phyloP scores from a whole-genome alignment of 495 filamentous ascomycete species.

The Penicillium pulvis region DNA sequence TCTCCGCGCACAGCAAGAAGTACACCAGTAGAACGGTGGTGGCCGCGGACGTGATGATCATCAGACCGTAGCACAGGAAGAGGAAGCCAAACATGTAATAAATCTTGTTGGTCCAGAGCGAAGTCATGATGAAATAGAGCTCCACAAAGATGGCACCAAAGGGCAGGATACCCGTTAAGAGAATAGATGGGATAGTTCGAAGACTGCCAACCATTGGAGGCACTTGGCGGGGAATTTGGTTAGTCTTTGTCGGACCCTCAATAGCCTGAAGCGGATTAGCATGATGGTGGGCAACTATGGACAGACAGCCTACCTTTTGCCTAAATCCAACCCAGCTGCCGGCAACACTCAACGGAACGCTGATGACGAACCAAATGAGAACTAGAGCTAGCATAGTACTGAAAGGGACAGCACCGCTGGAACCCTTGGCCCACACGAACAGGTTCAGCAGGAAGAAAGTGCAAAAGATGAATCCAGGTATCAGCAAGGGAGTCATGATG shows the following conservation, averaged over 20 bases:
- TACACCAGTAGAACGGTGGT: slow-evolving; percentile 93
- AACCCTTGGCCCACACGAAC: slow-evolving; percentile 89
- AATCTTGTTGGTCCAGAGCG: slow-evolving; percentile 95
- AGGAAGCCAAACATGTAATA: slow-evolving; percentile 99
- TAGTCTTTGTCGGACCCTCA: slow-evolving; percentile 84
- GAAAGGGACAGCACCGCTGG: slow-evolving; percentile 93
- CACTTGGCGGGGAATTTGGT: slow-evolving; percentile 97
- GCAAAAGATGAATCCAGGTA: slow-evolving; percentile 84
- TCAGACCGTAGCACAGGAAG: slow-evolving; percentile 94
- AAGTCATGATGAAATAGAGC: slow-evolving; percentile 97
- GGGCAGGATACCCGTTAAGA: slow-evolving; percentile 86
- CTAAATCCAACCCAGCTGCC: slow-evolving; percentile 94
- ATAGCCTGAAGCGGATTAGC: slow-evolving; percentile 43
- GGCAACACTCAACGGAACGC: slow-evolving; percentile 83
- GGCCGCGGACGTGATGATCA: slow-evolving; percentile 93
- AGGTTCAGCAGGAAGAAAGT: slow-evolving; percentile 94
- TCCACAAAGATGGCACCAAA: slow-evolving; percentile 98
- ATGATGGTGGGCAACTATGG: neutral
- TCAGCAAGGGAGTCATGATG: slow-evolving; percentile 77
- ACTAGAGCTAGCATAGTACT: slow-evolving; percentile 94
- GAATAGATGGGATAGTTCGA: slow-evolving; percentile 80
- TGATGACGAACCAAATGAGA: slow-evolving; percentile 95
- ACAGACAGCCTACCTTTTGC: slow-evolving; percentile 42
- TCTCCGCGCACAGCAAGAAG: slow-evolving; percentile 91
- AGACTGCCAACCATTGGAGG: slow-evolving; percentile 80